Base-by-base conservation (phyloP, 306 rosid genomes). In the Quercus alba region DNA sequence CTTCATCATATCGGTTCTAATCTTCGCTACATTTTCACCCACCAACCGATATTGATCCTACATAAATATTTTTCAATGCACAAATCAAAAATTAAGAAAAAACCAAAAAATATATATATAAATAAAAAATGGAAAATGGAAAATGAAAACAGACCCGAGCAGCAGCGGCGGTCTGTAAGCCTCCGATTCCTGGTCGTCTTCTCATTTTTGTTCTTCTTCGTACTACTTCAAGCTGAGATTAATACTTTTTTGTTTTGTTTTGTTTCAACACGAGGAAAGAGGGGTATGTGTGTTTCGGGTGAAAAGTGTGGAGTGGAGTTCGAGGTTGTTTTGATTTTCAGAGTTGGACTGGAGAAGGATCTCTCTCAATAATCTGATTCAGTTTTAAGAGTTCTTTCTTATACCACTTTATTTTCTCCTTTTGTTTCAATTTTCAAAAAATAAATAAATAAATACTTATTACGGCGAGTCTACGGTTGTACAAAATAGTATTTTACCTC, bases 161-260 rank as follows among this genome's bases (percentile, higher is more conserved):
- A 46, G 93, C 94, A 10, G 93, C 97, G 15, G 94, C 97, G 23
- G 88, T 90, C 77, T 95, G 98, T 75, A 91, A 80, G 19, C 98
- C 97, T 69, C 98, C 98, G 72, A 95, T 95, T 80, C 98, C 99
- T 68, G 98, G 97, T 77, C 97, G 84, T 58, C 99, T 90, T 80
- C 99, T 89, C 99, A 95, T 91, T 31, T 35, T 73, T 41, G 46
- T 38, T 70, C 41, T 70, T 28, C 33, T 5, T 15, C 30, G 3
- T 18, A 6, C 11, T 62, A 49, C 1, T 13, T 49, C 54, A 49
- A 49, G 54, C 54, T 49, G 17, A 49, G 17, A 49, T 3, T 49
- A 49, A 12, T 13, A 49, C 54, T 2, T 3, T 26, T 26, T 26
- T 26, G 26, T 25, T 25, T 49, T 49, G 1, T 49, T 49, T 11